These are phyloP conservation scores for Acanthamoeba lugdunensis DNA, from an alignment of 208 protist genomes.

Conservation along the genomic window DNA sequence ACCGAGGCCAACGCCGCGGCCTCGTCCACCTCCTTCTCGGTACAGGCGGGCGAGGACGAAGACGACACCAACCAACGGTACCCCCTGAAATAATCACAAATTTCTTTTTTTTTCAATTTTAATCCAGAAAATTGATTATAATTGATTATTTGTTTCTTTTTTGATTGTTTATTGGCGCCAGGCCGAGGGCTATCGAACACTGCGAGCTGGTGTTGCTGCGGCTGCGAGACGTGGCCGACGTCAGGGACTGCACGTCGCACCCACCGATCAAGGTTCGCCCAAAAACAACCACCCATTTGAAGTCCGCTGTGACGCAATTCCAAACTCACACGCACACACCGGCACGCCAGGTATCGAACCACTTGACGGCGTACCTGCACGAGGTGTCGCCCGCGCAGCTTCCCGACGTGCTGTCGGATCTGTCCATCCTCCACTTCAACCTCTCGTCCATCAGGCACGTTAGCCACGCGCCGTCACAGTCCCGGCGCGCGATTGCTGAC, in stretches of 20 bases:
- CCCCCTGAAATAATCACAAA: neutral
- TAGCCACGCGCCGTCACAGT: too few species aligned
- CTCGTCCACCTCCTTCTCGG: too few species aligned
- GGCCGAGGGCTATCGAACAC: conserved; percentile 1
- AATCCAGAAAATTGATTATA: too few species aligned
- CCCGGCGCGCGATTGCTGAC: too few species aligned
- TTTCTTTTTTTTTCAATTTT: too few species aligned
- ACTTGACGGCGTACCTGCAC: conserved; percentile 3
- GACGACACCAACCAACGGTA: neutral
- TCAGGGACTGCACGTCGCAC: neutral
- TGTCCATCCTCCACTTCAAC: conserved; percentile 35
- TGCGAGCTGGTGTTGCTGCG: conserved; percentile 44
- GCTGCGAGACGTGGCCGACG: neutral
- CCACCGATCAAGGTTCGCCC: neutral
- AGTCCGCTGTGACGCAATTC: too few species aligned
- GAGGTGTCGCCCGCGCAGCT: neutral
- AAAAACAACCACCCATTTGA: too few species aligned
- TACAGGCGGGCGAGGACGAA: too few species aligned
- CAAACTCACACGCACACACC: too few species aligned
- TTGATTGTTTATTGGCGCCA: neutral
- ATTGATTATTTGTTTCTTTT: neutral
- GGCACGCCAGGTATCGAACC: neutral
- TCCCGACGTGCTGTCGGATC: neutral
- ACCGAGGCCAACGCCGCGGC: neutral
- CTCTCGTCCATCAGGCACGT: conserved; percentile 26